Evolutionary conservation across 345 rosid species (phyloP).

Genomic region (Euphorbia lathyris): DNA sequence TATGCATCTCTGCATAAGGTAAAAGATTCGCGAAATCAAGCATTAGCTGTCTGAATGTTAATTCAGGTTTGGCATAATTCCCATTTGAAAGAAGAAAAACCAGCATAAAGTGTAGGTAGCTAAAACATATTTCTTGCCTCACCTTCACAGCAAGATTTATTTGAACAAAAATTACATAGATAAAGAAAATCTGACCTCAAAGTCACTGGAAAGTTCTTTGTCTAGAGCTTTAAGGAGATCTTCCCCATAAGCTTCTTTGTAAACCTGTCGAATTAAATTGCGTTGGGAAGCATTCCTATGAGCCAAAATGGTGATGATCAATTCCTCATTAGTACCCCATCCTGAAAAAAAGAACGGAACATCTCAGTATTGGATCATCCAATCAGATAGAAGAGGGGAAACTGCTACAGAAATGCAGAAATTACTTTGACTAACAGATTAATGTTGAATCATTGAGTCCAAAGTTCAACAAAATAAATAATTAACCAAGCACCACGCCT

Average conservation of each 20-base stretch:
- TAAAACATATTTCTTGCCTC: neutral
- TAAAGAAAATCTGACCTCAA: slow-evolving; percentile 57
- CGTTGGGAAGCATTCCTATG: slow-evolving; percentile 79
- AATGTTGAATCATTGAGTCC: neutral
- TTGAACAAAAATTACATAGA: neutral
- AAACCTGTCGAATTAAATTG: slow-evolving; percentile 48
- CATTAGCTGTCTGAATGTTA: slow-evolving; percentile 3
- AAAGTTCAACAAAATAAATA: neutral
- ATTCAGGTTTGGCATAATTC: neutral
- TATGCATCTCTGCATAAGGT: slow-evolving; percentile 48
- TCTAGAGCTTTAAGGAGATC: slow-evolving; percentile 71
- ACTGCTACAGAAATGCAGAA: neutral
- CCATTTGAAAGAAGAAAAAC: neutral
- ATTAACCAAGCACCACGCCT: neutral
- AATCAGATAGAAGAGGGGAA: neutral
- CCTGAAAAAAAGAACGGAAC: slow-evolving; percentile 41
- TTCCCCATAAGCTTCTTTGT: slow-evolving; percentile 62
- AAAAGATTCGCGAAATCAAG: slow-evolving; percentile 5
- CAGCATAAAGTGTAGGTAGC: neutral
- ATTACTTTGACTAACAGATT: neutral
- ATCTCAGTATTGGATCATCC: neutral
- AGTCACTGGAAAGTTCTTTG: slow-evolving; percentile 79
- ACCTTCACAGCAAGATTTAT: neutral
- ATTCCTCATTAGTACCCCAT: slow-evolving; percentile 84
- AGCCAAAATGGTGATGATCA: slow-evolving; percentile 77